Percentiles rank a stretch among this genome's conserved stretches.
Evolutionary conservation across 2,329 filamentous ascomycete genomes (phyloP).

Genomic region (Thermochaetoides dissita): DNA sequence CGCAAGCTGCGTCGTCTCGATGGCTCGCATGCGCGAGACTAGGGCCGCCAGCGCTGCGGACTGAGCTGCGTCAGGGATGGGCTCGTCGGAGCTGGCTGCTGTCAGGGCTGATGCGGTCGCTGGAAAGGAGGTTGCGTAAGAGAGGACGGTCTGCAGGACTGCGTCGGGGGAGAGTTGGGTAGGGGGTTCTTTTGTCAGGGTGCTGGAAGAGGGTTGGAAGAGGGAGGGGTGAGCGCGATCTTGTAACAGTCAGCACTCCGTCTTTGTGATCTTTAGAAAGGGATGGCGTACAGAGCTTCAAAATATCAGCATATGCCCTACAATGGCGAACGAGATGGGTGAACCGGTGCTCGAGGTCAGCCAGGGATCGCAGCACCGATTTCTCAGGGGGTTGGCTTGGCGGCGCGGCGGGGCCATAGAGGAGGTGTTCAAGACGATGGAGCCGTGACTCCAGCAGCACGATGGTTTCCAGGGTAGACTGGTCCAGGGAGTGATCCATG

Average conservation of each 20-base stretch:
- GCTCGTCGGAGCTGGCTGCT: constrained; percentile 37
- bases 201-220: constrained; percentile 33
- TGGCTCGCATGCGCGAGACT: constrained; percentile 46
- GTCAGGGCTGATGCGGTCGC: constrained; percentile 43
- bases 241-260: no score
- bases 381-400: constrained; percentile 22
- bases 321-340: constrained; percentile 33
- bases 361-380: constrained; percentile 31
- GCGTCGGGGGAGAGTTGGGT: constrained; percentile 37
- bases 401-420: constrained; percentile 32
- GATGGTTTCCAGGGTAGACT: constrained; percentile 41
- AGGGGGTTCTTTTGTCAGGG: constrained; percentile 25
- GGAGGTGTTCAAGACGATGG: constrained; percentile 42
- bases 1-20: constrained; percentile 45
- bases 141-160: constrained; percentile 40
- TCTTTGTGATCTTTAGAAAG: no score
- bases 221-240: constrained; percentile 32
- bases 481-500: constrained; percentile 28
- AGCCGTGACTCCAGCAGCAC: constrained; percentile 45
- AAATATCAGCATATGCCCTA: constrained; percentile 44
- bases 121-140: constrained; percentile 41
- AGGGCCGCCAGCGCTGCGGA: constrained; percentile 44
- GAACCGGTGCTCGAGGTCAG: constrained; percentile 41
- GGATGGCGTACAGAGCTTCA: constrained; percentile 41
- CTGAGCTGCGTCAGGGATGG: constrained; percentile 40